Conservation (phyloP, 2,329 filamentous ascomycete species). For the Cordyceps javanica region DNA sequence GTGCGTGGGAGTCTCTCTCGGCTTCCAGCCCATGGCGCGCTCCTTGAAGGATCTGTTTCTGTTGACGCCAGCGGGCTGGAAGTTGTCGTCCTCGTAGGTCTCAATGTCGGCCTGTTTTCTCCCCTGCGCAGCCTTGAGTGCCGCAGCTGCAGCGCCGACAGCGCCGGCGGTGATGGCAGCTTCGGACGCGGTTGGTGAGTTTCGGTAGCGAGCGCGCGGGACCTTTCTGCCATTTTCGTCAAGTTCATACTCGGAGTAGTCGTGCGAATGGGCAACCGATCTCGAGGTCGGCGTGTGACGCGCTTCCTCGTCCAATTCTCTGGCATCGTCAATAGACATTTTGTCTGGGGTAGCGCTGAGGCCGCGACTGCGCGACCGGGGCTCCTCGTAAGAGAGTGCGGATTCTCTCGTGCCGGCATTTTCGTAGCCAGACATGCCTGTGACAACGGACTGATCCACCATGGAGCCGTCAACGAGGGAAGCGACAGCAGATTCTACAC, state of each 20-base stretch:
- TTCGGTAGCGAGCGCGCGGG: conserved; percentile 35
- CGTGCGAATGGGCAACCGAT: conserved; percentile 35
- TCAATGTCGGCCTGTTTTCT: conserved; percentile 34
- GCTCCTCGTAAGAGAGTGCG: conserved; percentile 25
- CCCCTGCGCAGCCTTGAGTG: conserved; percentile 43
- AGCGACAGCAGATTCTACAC: conserved; percentile 83
- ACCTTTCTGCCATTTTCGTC: conserved; percentile 54
- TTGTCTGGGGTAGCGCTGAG: conserved; percentile 38
- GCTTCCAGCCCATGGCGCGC: conserved; percentile 50
- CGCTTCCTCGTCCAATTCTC: conserved; percentile 33
- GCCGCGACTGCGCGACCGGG: conserved; percentile 26
- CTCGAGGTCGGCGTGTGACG: conserved; percentile 33
- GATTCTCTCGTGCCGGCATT: conserved; percentile 35
- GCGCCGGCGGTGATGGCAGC: conserved; percentile 52
- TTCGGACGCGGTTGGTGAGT: conserved; percentile 52
- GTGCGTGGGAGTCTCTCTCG: conserved; percentile 50
- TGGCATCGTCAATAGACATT: conserved; percentile 33
- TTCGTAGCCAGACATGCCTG: conserved; percentile 47
- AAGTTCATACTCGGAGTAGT: conserved; percentile 51
- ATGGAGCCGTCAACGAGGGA: conserved; percentile 75
- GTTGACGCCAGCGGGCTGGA: conserved; percentile 44
- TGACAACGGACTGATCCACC: conserved; percentile 63
- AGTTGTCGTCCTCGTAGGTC: conserved; percentile 32
- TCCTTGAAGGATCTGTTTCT: conserved; percentile 62
- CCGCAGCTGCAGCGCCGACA: conserved; percentile 46